Base-by-base conservation (phyloP, 352 stramenopile genomes). In the Hyaloperonospora brassicae region DNA sequence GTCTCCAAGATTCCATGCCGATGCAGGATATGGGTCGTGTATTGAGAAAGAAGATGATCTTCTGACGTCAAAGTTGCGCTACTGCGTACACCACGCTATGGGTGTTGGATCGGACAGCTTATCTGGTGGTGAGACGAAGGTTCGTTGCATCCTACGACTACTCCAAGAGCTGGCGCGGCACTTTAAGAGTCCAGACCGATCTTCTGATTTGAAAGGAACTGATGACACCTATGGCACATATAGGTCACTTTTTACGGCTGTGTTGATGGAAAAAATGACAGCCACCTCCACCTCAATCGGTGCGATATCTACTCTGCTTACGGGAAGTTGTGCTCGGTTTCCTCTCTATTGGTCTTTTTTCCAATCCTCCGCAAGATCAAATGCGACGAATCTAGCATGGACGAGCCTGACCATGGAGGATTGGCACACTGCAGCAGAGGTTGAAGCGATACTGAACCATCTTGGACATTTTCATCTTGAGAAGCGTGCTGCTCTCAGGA, bases 371-470 rank as follows among this genome's bases (percentile, higher is more conserved):
- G 23, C 44, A 21, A 57, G 36, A 51, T 34, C 51, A 24, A 64
- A 57, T n/a, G 11, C 8, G 23, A 35, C 22, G 27, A 65, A 10
- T 64, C 2, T 58, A 68, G 51, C 30, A 24, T 1, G 41, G 52
- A 8, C 70, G 66, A 12, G 66, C 50, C 27, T 23, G 54, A 73
- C 21, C 58, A 71, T 31, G 34, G 46, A 39, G 4, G 62, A 69
- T 41, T 73, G 62, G 66, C 42, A 36, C 9, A 64, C 62, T 35
- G 60, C 40, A 13, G 47, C 50, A 13, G 66, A 74, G 39, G 31
- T 74, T 12, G 66, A 74, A 46, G 66, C n/a, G 6, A 36, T 70
- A 43, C 34, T 73, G 36, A 60, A 61, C 30, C 40, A n/a, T n/a
- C n/a, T 73, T 2, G 23, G 5, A 2, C 66, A 68, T 25, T 64